These are phyloP conservation scores for Gamsiella multidivaricata DNA, from an alignment of 192 early-diverging fungal genomes.

Conservation along the genomic window DNA sequence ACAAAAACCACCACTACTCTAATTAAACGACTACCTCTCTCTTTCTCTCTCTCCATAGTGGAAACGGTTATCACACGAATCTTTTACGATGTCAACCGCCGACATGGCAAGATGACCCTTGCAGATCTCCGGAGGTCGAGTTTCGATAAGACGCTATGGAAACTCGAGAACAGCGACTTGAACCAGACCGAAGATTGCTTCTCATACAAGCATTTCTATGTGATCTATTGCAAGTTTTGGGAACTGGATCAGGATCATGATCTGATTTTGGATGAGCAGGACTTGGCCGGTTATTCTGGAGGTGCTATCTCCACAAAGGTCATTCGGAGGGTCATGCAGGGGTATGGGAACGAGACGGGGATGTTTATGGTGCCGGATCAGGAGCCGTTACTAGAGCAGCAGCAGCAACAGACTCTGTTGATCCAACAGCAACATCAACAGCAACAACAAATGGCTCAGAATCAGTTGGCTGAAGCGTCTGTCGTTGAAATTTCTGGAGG, in stretches of 20 bases:
- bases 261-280: constrained; percentile 74
- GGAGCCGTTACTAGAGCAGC: constrained; percentile 24
- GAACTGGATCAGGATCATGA: constrained; percentile 92
- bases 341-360: constrained; percentile 68
- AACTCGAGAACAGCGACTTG: constrained; percentile 68
- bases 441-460: constrained; percentile 4
- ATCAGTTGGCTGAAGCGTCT: not conserved
- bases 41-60: constrained; percentile 50
- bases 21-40: not conserved
- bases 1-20: no score
- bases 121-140: constrained; percentile 76
- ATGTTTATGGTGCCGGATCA: constrained; percentile 51
- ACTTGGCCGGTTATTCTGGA: constrained; percentile 80
- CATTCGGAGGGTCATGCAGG: constrained; percentile 77
- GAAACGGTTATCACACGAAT: constrained; percentile 92
- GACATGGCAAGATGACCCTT: constrained; percentile 79
- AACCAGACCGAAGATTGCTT: constrained; percentile 83
- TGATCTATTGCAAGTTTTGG: constrained; percentile 98
- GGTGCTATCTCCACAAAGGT: constrained; percentile 74
- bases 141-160: constrained; percentile 70
- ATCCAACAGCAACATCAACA: constrained; percentile 21
- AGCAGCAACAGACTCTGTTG: constrained; percentile 27
- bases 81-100: constrained; percentile 79
- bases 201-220: constrained; percentile 98
- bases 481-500: not conserved